A percentile compares a stretch with the other conserved stretches of the same genome.
Conservation (phyloP, 2,329 filamentous ascomycete species). For the Stylonectria norvegica region DNA sequence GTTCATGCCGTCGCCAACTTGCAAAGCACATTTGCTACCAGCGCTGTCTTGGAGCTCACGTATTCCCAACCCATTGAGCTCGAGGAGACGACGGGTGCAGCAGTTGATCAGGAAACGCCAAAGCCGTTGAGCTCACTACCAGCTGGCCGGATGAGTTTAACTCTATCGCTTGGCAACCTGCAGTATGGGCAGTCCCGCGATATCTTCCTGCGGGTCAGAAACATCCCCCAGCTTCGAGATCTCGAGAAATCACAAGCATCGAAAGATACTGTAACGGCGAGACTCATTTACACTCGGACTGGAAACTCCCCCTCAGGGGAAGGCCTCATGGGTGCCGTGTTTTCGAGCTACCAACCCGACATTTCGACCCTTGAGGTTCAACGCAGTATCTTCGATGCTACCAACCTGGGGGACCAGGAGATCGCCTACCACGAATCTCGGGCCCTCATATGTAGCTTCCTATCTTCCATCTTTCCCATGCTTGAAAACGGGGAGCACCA, state of each 20-base stretch:
- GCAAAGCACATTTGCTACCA: constrained; percentile 54
- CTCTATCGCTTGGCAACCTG: constrained; percentile 47
- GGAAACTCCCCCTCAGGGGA: constrained; percentile 4
- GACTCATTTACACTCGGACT: constrained; percentile 34
- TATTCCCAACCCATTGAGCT: constrained; percentile 38
- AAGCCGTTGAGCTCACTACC: constrained; percentile 7
- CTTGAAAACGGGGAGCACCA: constrained; percentile 30
- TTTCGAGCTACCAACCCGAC: background rate
- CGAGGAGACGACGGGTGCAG: constrained; percentile 37
- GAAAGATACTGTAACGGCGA: constrained; percentile 30
- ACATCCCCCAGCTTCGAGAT: constrained; percentile 12
- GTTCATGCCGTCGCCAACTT: constrained; percentile 60
- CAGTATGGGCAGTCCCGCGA: constrained; percentile 61
- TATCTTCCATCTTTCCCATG: constrained; percentile 44
- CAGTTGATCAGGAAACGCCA: constrained; percentile 35
- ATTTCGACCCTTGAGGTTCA: constrained; percentile 3
- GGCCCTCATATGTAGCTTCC: constrained; percentile 46
- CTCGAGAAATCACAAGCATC: constrained; percentile 2
- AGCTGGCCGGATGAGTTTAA: constrained; percentile 28
- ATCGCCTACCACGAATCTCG: constrained; percentile 52
- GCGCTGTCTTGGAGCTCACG: constrained; percentile 41
- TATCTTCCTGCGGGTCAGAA: constrained; percentile 43
- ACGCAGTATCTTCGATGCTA: constrained; percentile 17
- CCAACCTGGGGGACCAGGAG: constrained; percentile 30
- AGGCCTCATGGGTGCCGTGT: background rate